Evolutionary conservation across 805 yeast genomes (phyloP), one percentile per base, ranked within the genome.

Genomic region (Candida corydali): DNA sequence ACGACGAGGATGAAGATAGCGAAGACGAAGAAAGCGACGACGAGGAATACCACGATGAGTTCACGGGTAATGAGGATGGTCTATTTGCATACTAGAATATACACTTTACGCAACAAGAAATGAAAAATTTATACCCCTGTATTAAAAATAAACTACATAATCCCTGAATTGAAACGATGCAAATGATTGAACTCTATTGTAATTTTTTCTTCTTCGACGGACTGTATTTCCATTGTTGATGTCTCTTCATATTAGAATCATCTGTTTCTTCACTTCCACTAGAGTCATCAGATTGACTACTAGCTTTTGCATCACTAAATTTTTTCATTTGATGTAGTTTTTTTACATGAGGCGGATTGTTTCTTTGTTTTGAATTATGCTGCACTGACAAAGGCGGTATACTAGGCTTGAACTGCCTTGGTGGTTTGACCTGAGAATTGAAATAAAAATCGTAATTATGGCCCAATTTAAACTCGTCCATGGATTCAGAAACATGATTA

Each of bases 11-110:
- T 26, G 75, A 64, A 16, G 72, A 78, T 38, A 85, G 76, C 50
- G 91, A 80, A 38, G 62, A 65, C 43, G 69, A 68, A 14, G 75
- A 66, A 43, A 76, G 56, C 17, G 65, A 61, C 20, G 71, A 63
- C 4, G 50, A 47, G 8, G 65, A 59, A 22, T 39, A 23, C 23
- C 69, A 63, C 24, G 61, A 66, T 29, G 76, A 65, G 19, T 72
- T 78, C 40, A 85, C 76, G 49, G 93, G 81, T 38, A 65, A 66
- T 46, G 70, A 69, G 17, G 77, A 68, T 45, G 77, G 78, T 41
- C 54, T 75, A 53, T 64, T 69, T 57, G 65, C 65, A 40, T 63
- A 66, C 45, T 65, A 52, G 36, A 28, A 9, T 11, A 10, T 29
- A 6, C 32, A 29, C 9, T 18, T 29, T 17, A n/a, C n/a, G n/a